Percentiles rank a stretch among this genome's conserved stretches.
Evolutionary conservation across 176 grass and related monocot species (phyloP).

Genomic region (Triticum dicoccoides): DNA sequence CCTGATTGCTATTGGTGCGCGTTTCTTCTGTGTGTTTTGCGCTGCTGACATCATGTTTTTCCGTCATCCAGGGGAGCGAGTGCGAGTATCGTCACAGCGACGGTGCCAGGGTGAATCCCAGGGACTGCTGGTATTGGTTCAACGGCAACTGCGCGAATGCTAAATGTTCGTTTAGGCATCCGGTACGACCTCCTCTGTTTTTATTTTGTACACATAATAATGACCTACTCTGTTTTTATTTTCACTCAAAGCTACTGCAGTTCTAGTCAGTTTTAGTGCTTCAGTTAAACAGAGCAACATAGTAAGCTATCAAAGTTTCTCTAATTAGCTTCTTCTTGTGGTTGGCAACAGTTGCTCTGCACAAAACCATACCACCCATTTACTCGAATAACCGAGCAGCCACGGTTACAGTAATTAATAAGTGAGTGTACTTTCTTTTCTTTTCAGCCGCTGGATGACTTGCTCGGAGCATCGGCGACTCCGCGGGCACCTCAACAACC

Average conservation of each 20-base stretch:
- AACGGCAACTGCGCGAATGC: slow-evolving; percentile 60
- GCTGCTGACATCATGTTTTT: slow-evolving; percentile 5
- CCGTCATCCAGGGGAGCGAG: slow-evolving; percentile 45
- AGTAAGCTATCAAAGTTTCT: background rate
- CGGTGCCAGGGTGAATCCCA: slow-evolving; percentile 69
- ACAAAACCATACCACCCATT: background rate
- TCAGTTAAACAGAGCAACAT: background rate
- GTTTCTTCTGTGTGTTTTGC: background rate
- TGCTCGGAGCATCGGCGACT: slow-evolving; percentile 25
- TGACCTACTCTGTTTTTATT: background rate
- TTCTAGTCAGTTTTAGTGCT: background rate
- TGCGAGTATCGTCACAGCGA: slow-evolving; percentile 66
- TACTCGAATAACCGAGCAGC: background rate
- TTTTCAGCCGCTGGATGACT: slow-evolving; percentile 46
- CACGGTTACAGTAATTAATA: background rate
- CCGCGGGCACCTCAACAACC: slow-evolving; percentile 32
- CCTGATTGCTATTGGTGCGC: background rate
- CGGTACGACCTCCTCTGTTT: slow-evolving; percentile 26
- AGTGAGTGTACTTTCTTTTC: background rate
- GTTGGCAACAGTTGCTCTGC: background rate
- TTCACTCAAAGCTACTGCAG: background rate
- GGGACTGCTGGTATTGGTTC: slow-evolving; percentile 76
- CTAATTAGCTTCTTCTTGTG: background rate
- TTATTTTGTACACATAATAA: background rate
- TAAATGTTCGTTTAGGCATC: slow-evolving; percentile 68